Percentiles rank a stretch among this genome's conserved stretches.
These are phyloP conservation scores for Fagus sylvatica DNA, from an alignment of 306 rosid species.

Conservation along the genomic window DNA sequence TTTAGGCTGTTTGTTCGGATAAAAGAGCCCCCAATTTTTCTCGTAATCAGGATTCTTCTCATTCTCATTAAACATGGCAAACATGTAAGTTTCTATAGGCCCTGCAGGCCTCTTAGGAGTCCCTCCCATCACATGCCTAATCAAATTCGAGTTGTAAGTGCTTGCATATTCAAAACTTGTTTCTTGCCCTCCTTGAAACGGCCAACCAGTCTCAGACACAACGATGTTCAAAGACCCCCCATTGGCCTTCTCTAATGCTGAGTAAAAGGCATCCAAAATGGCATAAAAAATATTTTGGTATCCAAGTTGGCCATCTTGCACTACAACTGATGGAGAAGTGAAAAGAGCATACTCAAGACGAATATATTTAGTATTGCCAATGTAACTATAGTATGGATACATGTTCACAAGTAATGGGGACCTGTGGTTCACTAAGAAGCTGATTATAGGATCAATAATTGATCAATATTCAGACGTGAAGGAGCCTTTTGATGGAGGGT, in stretches of 20 bases:
- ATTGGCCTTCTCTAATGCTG: conserved; percentile 44
- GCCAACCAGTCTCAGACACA: conserved; percentile 57
- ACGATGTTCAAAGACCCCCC: conserved; percentile 35
- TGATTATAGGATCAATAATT: conserved; percentile 26
- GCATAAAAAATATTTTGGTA: conserved; percentile 47
- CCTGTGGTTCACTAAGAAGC: conserved; percentile 13
- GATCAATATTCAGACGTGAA: conserved; percentile 11
- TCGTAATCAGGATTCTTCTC: conserved; percentile 16
- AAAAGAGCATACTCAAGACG: conserved; percentile 38
- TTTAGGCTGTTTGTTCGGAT: conserved; percentile 31
- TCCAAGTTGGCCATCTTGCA: conserved; percentile 27
- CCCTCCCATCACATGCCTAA: conserved; percentile 37
- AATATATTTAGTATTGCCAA: neutral
- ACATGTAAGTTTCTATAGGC: conserved; percentile 37
- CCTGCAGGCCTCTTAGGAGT: conserved; percentile 37
- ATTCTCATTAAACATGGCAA: conserved; percentile 49
- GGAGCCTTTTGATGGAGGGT: conserved; percentile 44
- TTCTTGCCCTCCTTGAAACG: conserved; percentile 38
- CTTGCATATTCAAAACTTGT: conserved; percentile 33
- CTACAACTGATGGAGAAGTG: conserved; percentile 18
- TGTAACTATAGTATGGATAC: conserved; percentile 39
- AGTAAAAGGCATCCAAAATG: conserved; percentile 33
- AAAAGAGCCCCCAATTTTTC: conserved; percentile 41
- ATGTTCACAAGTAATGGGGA: conserved; percentile 42
- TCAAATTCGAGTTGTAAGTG: conserved; percentile 37